Evolutionary conservation across 352 stramenopile genomes (phyloP), one percentile per base, ranked within the genome.

Genomic region (Pythium myriotylum): DNA sequence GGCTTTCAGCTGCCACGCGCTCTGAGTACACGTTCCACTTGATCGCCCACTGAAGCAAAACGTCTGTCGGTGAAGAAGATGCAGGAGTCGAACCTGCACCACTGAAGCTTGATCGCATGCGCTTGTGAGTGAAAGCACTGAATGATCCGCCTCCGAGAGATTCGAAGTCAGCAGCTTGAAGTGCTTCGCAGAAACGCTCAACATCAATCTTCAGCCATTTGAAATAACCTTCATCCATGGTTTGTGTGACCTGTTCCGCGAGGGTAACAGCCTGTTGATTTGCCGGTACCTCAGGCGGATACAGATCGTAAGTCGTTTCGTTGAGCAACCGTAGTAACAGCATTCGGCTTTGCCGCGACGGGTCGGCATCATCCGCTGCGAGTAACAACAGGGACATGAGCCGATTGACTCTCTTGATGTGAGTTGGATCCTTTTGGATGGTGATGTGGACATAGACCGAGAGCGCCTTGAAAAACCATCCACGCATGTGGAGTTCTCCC

Each of bases 11-110:
- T 8, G 81, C 82, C 53, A 95, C 80, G 20, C 82, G 79, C 48
- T 95, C 86, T 27, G 86, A 95, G 61, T 91, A 95, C 24, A 87
- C 69, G 52, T 95, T 95, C 86, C 86, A 95, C 41, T 88, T 73
- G 24, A 93, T 76, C 8, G 86, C 82, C 86, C 86, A 95, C 57
- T 88, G 75, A 26, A 95, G 37, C 29, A 72, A 26, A 1, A 48
- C 42, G 35, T 72, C 64, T 19, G 53, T 67, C 7, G 64, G 27
- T 59, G 49, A 92, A 77, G 45, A 71, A 52, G 29, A 88, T 66
- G 27, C 41, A 26, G 73, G 70, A 17, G 72, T 73, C 14, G 79
- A 81, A 24, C 73, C 54, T 41, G 56, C 73, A 8, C 64, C 64
- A 24, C 45, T 40, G 12, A 59, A 26, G 20, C 76, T 87, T 7